Conservation (phyloP, 1,139 yeast species). For the Debaryomyces nepalensis region DNA sequence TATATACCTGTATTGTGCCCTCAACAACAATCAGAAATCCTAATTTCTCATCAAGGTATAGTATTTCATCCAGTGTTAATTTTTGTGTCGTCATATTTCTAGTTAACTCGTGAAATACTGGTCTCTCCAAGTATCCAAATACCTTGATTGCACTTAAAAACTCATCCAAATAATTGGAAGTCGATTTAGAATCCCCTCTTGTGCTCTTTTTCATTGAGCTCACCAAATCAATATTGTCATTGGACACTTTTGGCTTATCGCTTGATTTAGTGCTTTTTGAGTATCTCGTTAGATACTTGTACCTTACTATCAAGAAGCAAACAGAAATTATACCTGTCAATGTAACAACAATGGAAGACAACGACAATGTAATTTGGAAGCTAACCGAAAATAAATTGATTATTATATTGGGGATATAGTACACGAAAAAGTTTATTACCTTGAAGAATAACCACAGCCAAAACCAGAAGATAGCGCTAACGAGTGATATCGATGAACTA, state of each 20-base stretch:
- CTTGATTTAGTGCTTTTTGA: slow-evolving; percentile 31
- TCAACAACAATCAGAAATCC: slow-evolving; percentile 96
- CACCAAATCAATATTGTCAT: slow-evolving; percentile 27
- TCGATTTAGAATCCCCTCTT: slow-evolving; percentile 26
- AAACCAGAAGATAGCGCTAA: slow-evolving; percentile 21
- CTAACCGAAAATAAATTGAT: slow-evolving; percentile 32
- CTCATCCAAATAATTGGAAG: slow-evolving; percentile 73
- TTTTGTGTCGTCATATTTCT: slow-evolving; percentile 91
- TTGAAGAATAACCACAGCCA: slow-evolving; percentile 26
- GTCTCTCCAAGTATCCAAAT: slow-evolving; percentile 88
- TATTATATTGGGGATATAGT: slow-evolving; percentile 28
- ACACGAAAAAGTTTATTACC: slow-evolving; percentile 24
- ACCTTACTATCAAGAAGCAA: slow-evolving; percentile 40
- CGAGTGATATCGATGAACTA: slow-evolving; percentile 17
- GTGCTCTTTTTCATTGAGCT: slow-evolving; percentile 37
- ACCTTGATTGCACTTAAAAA: slow-evolving; percentile 89
- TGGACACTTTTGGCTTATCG: slow-evolving; percentile 16
- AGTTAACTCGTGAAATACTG: slow-evolving; percentile 91
- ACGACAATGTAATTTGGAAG: slow-evolving; percentile 39
- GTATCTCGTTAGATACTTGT: slow-evolving; percentile 44
- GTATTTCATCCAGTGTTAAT: slow-evolving; percentile 73
- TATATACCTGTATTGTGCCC: slow-evolving; percentile 82
- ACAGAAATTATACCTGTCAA: slow-evolving; percentile 25
- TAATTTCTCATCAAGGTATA: slow-evolving; percentile 70
- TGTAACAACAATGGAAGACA: slow-evolving; percentile 36